Conservation (phyloP, 495 filamentous ascomycete genomes). For the Cetradonia linearis region DNA sequence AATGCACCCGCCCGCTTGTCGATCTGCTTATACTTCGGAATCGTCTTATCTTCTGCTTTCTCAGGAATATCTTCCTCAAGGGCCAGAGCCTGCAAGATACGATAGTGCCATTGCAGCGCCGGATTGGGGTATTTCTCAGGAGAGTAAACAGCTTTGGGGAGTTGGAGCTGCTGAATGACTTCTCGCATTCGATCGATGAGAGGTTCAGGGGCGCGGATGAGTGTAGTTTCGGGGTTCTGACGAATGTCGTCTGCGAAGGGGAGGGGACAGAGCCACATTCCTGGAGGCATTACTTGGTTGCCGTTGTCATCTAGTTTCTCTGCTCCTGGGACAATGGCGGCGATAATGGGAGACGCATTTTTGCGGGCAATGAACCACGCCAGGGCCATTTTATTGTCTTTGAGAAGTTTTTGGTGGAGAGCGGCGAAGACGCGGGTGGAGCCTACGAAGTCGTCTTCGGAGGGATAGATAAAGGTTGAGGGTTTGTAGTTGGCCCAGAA, state of each 20-base stretch:
- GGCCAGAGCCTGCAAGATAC: slow-evolving; percentile 83
- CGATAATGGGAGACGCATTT: slow-evolving; percentile 67
- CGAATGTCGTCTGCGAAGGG: slow-evolving; percentile 90
- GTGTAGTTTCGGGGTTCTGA: slow-evolving; percentile 50
- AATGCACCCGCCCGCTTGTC: slow-evolving; percentile 75
- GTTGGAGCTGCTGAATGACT: slow-evolving; percentile 75
- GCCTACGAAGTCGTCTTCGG: slow-evolving; percentile 79
- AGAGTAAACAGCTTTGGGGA: slow-evolving; percentile 76
- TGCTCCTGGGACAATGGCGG: slow-evolving; percentile 67
- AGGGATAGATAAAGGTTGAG: slow-evolving; percentile 87
- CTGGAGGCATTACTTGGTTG: slow-evolving; percentile 63
- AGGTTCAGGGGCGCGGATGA: slow-evolving; percentile 50
- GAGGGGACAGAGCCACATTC: slow-evolving; percentile 79
- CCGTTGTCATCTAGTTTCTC: slow-evolving; percentile 56
- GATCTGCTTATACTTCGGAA: slow-evolving; percentile 75
- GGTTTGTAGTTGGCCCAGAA: slow-evolving; percentile 80
- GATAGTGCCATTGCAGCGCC: slow-evolving; percentile 94
- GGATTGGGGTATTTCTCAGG: slow-evolving; percentile 88
- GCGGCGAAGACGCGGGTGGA: slow-evolving; percentile 89
- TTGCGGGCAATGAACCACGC: slow-evolving; percentile 82
- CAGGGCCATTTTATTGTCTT: slow-evolving; percentile 65
- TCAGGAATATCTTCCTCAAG: slow-evolving; percentile 86
- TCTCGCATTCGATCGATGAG: slow-evolving; percentile 72
- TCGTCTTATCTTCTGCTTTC: slow-evolving; percentile 67
- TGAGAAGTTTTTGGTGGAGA: slow-evolving; percentile 74